Percentiles rank a stretch among this genome's conserved stretches.
These are phyloP conservation scores for Ceriops tagal DNA, from an alignment of 345 rosid species.

Conservation along the genomic window DNA sequence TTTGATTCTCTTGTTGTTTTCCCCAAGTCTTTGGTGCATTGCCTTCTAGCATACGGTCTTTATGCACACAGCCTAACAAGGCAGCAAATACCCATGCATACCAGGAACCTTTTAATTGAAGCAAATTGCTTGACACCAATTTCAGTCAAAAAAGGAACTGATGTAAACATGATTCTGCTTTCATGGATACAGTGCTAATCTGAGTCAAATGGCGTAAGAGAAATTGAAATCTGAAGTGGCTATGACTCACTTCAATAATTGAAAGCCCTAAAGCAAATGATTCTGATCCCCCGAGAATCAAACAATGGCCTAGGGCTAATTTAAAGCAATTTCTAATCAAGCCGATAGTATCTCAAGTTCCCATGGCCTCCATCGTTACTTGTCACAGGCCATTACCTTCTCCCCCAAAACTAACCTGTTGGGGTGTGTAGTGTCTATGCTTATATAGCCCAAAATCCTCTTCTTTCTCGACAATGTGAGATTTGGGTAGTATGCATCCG, in stretches of 20 bases:
- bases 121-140: neutral
- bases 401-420: too few species aligned
- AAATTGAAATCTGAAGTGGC: too few species aligned
- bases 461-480: too few species aligned
- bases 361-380: neutral
- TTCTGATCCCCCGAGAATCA: too few species aligned
- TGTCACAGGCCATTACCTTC: too few species aligned
- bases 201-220: neutral
- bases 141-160: neutral
- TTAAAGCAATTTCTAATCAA: neutral
- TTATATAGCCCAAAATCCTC: too few species aligned
- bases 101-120: neutral
- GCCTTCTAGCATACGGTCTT: neutral
- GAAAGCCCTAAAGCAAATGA: too few species aligned
- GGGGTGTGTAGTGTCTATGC: too few species aligned
- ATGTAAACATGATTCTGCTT: neutral
- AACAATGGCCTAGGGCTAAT: too few species aligned
- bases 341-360: neutral
- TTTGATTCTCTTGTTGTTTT: neutral
- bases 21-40: neutral
- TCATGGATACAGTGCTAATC: conserved; percentile 1
- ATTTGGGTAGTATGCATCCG: too few species aligned
- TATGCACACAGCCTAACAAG: conserved; percentile 3
- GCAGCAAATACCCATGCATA: conserved; percentile 7
- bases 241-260: too few species aligned